Evolutionary conservation across 257 asterid genomes (phyloP).

Genomic region (Anisodus tanguticus): DNA sequence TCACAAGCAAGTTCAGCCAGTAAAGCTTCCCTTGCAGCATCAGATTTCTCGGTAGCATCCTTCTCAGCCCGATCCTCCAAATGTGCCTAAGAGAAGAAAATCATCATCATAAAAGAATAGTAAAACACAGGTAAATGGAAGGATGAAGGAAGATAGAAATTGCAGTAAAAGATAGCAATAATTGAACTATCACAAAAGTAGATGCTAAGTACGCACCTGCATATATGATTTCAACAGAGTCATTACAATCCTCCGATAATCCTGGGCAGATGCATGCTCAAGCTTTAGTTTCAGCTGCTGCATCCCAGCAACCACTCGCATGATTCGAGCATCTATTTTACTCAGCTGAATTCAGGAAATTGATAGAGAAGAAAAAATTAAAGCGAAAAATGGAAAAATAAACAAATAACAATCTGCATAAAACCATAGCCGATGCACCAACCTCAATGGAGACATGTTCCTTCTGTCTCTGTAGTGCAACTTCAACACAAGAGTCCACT

Average conservation of each 20-base stretch:
- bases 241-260: slow-evolving; percentile 68
- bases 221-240: slow-evolving; percentile 81
- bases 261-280: slow-evolving; percentile 67
- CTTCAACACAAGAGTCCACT: slow-evolving; percentile 87
- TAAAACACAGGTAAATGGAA: slow-evolving; percentile 30
- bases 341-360: slow-evolving; percentile 72
- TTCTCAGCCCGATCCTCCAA: slow-evolving; percentile 90
- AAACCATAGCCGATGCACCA: slow-evolving; percentile 37
- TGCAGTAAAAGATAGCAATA: slow-evolving; percentile 5
- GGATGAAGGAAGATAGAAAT: not conserved
- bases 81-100: slow-evolving; percentile 54
- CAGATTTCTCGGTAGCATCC: slow-evolving; percentile 96
- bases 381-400: slow-evolving; percentile 28
- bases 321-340: slow-evolving; percentile 81
- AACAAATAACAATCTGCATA: not conserved
- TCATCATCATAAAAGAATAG: slow-evolving; percentile 31
- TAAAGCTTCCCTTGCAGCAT: slow-evolving; percentile 94
- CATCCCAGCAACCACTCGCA: slow-evolving; percentile 70
- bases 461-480: slow-evolving; percentile 89
- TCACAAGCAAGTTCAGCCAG: slow-evolving; percentile 92
- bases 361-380: slow-evolving; percentile 35
- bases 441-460: slow-evolving; percentile 93
- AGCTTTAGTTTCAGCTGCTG: slow-evolving; percentile 76
- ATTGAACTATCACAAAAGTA: not conserved
- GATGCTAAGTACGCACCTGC: slow-evolving; percentile 61